Evolutionary conservation across 495 filamentous ascomycete species (phyloP).

Genomic region (Aspergillus nanangensis): DNA sequence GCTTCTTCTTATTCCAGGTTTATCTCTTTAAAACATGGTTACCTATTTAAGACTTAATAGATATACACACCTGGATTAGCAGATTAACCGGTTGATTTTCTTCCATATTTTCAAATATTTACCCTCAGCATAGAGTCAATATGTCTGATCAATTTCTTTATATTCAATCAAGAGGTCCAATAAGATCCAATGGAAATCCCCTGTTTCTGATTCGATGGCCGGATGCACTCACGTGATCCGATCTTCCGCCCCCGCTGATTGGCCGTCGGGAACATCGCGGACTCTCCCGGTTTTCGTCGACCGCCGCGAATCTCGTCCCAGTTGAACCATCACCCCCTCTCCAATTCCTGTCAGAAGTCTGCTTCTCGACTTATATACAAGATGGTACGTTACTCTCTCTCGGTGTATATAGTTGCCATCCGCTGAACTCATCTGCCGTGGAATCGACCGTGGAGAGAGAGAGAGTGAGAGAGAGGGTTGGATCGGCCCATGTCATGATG

Average conservation of each 20-base stretch:
- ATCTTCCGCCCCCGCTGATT: slow-evolving; percentile 21
- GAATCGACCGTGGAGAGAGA: not conserved
- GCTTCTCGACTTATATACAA: slow-evolving; percentile 12
- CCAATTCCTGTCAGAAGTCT: slow-evolving; percentile 14
- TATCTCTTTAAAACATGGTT: no score
- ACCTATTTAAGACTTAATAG: no score
- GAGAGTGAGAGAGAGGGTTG: not conserved
- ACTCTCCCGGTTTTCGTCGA: slow-evolving; percentile 40
- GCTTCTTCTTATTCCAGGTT: no score
- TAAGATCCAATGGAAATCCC: slow-evolving; percentile 9
- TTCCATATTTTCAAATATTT: no score
- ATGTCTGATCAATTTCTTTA: no score
- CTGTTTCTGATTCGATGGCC: slow-evolving; percentile 12
- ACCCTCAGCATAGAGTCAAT: no score
- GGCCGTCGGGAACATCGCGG: slow-evolving; percentile 21
- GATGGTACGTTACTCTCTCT: slow-evolving; percentile 25
- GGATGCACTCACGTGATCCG: slow-evolving; percentile 14
- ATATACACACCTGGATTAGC: no score
- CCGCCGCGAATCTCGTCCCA: slow-evolving; percentile 14
- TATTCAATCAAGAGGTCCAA: not conserved
- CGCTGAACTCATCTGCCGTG: not conserved
- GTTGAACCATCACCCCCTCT: slow-evolving; percentile 20
- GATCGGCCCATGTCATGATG: not conserved
- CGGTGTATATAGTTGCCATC: not conserved
- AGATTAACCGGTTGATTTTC: no score